Conservation (phyloP, 2,329 filamentous ascomycete species). For the Cryphonectria nitschkei region DNA sequence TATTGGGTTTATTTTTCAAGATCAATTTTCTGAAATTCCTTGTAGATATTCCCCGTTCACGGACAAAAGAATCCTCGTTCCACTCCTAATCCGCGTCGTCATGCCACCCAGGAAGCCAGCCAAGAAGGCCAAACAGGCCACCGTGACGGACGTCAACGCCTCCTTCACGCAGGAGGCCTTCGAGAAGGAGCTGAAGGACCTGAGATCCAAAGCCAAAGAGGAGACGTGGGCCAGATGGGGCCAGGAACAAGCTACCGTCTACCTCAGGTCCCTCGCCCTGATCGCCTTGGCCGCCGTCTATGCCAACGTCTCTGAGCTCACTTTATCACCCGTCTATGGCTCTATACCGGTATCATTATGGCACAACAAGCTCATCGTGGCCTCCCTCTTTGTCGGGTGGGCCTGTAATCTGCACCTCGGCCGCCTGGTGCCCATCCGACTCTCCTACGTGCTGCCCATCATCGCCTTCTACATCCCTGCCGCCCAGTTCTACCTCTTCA, state of each 20-base stretch:
- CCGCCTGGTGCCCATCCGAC: conserved; percentile 51
- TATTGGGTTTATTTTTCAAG: neutral
- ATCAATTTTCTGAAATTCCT: neutral
- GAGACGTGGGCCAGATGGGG: conserved; percentile 41
- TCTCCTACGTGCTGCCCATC: conserved; percentile 65
- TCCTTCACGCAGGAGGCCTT: conserved; percentile 56
- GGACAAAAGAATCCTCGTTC: neutral
- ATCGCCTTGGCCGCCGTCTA: conserved; percentile 64
- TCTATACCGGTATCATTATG: conserved; percentile 75
- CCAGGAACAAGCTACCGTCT: conserved; percentile 44
- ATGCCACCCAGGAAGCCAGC: conserved; percentile 37
- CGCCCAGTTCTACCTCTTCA: conserved; percentile 72
- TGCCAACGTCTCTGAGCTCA: conserved; percentile 73
- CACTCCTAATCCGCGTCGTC: conserved; percentile 7
- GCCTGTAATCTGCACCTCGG: conserved; percentile 64
- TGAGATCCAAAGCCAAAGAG: conserved; percentile 50
- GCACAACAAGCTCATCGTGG: conserved; percentile 69
- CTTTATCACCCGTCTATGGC: conserved; percentile 86
- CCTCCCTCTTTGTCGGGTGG: conserved; percentile 73
- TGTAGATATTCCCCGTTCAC: neutral
- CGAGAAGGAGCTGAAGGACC: conserved; percentile 56
- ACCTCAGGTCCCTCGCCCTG: conserved; percentile 48
- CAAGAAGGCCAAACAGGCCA: conserved; percentile 31
- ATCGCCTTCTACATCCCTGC: conserved; percentile 76
- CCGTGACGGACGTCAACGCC: conserved; percentile 37